Conservation (phyloP, 2,329 filamentous ascomycete genomes). For the Aspergillus sp. region DNA sequence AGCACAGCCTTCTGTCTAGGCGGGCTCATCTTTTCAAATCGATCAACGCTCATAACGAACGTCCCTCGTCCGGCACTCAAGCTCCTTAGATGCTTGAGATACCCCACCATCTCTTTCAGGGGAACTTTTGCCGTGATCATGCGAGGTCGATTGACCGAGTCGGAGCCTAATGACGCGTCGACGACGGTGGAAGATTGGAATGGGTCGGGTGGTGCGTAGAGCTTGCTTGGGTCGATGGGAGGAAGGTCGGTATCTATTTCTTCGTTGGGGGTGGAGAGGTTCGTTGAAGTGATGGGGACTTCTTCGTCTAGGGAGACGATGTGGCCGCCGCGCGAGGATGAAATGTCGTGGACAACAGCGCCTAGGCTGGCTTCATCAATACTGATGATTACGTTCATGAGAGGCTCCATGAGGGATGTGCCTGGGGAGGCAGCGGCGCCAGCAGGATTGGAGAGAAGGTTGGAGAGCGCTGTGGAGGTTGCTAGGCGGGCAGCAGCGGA, state of each 20-base stretch:
- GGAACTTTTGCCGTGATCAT: constrained; percentile 84
- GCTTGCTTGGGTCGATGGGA: constrained; percentile 66
- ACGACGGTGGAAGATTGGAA: constrained; percentile 50
- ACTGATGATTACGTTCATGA: constrained; percentile 85
- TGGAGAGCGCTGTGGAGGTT: constrained; percentile 67
- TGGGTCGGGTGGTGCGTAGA: constrained; percentile 87
- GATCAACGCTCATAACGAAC: constrained; percentile 72
- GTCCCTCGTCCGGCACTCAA: constrained; percentile 82
- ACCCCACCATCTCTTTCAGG: constrained; percentile 94
- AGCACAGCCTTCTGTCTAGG: constrained; percentile 61
- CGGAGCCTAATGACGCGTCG: constrained; percentile 23
- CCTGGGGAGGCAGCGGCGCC: constrained; percentile 49
- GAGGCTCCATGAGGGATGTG: constrained; percentile 80
- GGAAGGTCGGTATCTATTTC: constrained; percentile 30
- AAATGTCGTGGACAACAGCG: constrained; percentile 78
- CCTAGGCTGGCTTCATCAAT: constrained; percentile 82
- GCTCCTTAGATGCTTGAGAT: constrained; percentile 82
- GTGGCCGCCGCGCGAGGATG: constrained; percentile 69
- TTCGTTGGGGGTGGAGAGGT: constrained; percentile 17
- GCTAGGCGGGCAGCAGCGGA: constrained; percentile 69
- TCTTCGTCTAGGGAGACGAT: constrained; percentile 68
- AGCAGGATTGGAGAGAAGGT: constrained; percentile 37
- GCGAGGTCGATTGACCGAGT: constrained; percentile 48
- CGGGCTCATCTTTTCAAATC: constrained; percentile 66
- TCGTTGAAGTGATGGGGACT: constrained; percentile 31